phyloP scores from a whole-genome alignment of 2,329 filamentous ascomycete genomes.

The Nemania diffusa region DNA sequence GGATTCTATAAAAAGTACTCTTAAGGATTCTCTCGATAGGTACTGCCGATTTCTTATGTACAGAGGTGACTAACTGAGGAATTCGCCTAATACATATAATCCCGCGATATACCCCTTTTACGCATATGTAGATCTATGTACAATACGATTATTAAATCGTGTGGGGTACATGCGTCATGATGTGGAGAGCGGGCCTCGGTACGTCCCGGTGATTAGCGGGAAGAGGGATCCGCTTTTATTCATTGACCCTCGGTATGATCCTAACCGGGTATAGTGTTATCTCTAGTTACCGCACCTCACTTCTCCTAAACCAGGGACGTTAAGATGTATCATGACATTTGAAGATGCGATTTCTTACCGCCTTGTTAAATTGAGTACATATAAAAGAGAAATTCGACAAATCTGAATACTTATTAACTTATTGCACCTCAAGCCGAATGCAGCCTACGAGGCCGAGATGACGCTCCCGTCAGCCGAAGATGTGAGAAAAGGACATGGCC shows the following conservation, averaged over 20 bases:
- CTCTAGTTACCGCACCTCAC: too few species aligned
- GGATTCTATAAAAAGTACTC: background rate
- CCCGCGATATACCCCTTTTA: too few species aligned
- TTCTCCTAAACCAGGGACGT: too few species aligned
- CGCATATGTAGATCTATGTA: too few species aligned
- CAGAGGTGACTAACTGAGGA: too few species aligned
- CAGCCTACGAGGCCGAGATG: constrained; percentile 14
- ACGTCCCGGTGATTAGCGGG: background rate
- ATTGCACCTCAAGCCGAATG: constrained; percentile 5
- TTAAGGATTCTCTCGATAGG: background rate
- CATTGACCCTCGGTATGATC: constrained; percentile 16
- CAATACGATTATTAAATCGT: too few species aligned
- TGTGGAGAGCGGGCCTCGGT: background rate
- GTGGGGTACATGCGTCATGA: background rate
- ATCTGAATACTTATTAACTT: background rate
- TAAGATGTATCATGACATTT: background rate
- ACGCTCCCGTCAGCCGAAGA: constrained; percentile 25
- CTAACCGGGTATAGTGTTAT: constrained; percentile 7
- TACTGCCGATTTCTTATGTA: background rate
- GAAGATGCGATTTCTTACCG: background rate
- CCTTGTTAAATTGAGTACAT: background rate
- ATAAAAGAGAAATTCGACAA: background rate
- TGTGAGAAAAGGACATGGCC: constrained; percentile 33
- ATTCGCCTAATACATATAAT: too few species aligned
- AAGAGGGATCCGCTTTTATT: background rate